Conservation (phyloP, 768 basidiomycete species). For the Tremella fuciformis region DNA sequence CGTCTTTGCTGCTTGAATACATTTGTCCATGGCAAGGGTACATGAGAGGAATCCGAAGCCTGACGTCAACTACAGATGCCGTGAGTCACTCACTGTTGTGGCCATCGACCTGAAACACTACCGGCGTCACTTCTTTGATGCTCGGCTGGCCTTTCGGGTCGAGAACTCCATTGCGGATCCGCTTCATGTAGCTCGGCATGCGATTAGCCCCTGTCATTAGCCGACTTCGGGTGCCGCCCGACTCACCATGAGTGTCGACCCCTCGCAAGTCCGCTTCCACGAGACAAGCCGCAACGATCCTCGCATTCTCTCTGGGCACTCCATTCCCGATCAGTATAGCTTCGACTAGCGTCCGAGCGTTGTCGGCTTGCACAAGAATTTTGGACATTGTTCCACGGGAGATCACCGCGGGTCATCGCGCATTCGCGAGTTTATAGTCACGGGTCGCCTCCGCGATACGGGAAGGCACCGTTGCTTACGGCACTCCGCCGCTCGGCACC, state of each 20-base stretch:
- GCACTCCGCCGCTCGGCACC: no score
- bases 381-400: no score
- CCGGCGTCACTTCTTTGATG: background rate
- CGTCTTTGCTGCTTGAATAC: background rate
- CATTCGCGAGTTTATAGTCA: no score
- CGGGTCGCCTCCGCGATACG: no score
- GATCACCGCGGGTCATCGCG: no score
- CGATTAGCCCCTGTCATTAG: no score
- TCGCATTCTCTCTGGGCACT: background rate
- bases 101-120: background rate
- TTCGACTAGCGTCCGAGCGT: no score
- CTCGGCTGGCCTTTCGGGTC: conserved; percentile 1
- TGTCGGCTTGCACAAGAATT: no score
- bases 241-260: conserved; percentile 8
- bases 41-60: conserved; percentile 8
- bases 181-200: conserved; percentile 5
- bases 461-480: no score
- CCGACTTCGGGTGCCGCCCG: no score
- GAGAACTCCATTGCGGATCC: conserved; percentile 1
- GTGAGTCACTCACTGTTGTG: no score
- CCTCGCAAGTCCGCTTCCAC: conserved; percentile 2
- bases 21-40: conserved; percentile 7
- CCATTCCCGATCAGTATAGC: background rate
- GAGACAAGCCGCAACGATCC: conserved; percentile 1
- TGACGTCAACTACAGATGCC: no score